Percentiles rank a stretch among this genome's conserved stretches.
Evolutionary conservation across 768 basidiomycete genomes (phyloP).

Genomic region (Tephrocybe sp.): DNA sequence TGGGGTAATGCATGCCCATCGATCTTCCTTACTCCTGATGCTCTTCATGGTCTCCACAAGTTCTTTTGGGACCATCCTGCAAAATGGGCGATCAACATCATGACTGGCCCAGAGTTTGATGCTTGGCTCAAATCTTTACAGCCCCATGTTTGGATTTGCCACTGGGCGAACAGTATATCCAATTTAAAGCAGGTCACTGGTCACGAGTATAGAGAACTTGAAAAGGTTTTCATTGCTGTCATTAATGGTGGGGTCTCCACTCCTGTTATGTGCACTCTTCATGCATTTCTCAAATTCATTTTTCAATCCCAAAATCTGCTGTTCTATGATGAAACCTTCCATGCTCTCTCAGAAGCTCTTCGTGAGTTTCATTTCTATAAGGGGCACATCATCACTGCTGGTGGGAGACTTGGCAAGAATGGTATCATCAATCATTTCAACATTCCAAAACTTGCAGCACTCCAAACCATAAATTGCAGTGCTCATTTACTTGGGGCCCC

Average conservation of each 20-base stretch:
- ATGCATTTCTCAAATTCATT: constrained; percentile 35
- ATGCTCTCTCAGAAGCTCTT: constrained; percentile 21
- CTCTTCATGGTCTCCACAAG: constrained; percentile 38
- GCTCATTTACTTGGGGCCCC: constrained; percentile 28
- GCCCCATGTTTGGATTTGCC: constrained; percentile 30
- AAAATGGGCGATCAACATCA: constrained; percentile 34
- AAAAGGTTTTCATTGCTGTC: constrained; percentile 33
- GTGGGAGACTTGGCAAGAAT: constrained; percentile 25
- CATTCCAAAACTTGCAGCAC: constrained; percentile 43
- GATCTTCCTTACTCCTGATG: constrained; percentile 33
- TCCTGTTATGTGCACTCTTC: constrained; percentile 30
- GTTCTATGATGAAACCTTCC: constrained; percentile 20
- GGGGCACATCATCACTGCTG: constrained; percentile 27
- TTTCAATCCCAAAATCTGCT: constrained; percentile 25
- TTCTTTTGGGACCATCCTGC: constrained; percentile 37
- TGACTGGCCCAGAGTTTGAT: constrained; percentile 33
- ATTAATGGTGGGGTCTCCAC: constrained; percentile 31
- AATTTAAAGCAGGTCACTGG: constrained; percentile 42
- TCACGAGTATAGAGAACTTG: constrained; percentile 35
- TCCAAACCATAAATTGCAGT: constrained; percentile 31
- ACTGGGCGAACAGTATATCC: constrained; percentile 38
- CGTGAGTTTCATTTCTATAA: constrained; percentile 35
- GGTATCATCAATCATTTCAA: constrained; percentile 31
- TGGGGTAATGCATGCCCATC: constrained; percentile 33
- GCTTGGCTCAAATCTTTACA: constrained; percentile 37